Conservation (phyloP, 352 stramenopile genomes). For the Globisporangium sylvaticum region DNA sequence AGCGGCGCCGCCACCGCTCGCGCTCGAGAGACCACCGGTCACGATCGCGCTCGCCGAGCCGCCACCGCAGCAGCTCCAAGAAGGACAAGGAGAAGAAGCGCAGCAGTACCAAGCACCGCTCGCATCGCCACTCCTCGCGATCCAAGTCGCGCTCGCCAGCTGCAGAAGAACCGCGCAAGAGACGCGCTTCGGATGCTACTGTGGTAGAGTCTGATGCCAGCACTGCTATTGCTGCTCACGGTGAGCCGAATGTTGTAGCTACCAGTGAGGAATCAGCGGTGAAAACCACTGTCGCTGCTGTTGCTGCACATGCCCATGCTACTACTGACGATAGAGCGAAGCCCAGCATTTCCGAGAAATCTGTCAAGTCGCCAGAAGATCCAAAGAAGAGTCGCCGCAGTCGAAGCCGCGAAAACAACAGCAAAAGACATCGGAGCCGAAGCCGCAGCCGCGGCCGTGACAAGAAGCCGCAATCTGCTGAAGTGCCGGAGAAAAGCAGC, state of each 20-base stretch:
- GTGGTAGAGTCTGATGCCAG: not conserved
- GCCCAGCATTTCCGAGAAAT: not conserved
- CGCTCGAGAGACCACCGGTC: slow-evolving; percentile 18
- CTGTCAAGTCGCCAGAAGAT: slow-evolving; percentile 5
- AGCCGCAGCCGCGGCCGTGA: slow-evolving; percentile 26
- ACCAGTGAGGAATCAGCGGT: not conserved
- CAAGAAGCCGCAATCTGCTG: slow-evolving; percentile 11
- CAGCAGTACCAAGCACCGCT: slow-evolving; percentile 11
- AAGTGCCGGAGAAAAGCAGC: not conserved
- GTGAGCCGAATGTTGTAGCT: not conserved
- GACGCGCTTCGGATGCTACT: not conserved
- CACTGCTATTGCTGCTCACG: not conserved
- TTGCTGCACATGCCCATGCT: not conserved
- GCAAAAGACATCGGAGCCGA: slow-evolving; percentile 20
- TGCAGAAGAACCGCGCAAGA: not conserved
- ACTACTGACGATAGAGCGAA: not conserved
- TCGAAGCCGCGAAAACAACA: slow-evolving; percentile 16
- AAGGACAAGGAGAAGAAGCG: slow-evolving; percentile 19
- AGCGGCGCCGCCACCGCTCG: slow-evolving; percentile 14
- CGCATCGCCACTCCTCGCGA: slow-evolving; percentile 13
- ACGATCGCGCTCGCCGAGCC: slow-evolving; percentile 15
- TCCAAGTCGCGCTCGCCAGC: slow-evolving; percentile 14
- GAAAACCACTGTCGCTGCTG: not conserved
- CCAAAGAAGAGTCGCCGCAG: slow-evolving; percentile 15
- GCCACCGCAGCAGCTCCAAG: slow-evolving; percentile 27